A percentile compares a stretch with the other conserved stretches of the same genome.
Evolutionary conservation across 2,329 filamentous ascomycete genomes (phyloP).

Genomic region (Zasmidium cellare): DNA sequence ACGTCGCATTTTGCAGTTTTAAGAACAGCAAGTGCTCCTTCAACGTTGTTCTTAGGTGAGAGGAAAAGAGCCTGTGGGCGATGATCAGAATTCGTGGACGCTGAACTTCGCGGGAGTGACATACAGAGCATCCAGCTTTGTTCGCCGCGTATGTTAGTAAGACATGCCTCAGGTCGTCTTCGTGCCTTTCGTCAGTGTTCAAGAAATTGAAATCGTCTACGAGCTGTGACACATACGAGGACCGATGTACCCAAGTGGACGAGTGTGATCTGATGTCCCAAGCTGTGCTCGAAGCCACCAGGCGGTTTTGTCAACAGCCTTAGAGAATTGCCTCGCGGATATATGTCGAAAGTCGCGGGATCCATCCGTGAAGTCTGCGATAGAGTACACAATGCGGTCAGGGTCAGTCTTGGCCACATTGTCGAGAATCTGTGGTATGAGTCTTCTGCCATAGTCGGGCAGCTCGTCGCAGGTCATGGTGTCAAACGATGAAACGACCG

Average conservation of each 20-base stretch:
- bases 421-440: not conserved
- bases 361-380: not conserved
- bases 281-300: not conserved
- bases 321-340: not conserved
- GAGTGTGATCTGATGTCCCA: not conserved
- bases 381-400: not conserved
- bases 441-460: not conserved
- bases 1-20: slow-evolving; percentile 7
- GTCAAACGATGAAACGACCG: not conserved
- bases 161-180: not conserved
- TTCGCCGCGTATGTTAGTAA: not conserved
- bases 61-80: slow-evolving; percentile 6
- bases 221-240: not conserved
- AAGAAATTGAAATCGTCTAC: too few species aligned
- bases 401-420: not conserved
- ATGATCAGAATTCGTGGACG: not conserved
- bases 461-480: not conserved
- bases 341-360: not conserved
- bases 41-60: slow-evolving; percentile 11
- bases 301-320: not conserved
- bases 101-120: not conserved
- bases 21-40: slow-evolving; percentile 7
- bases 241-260: not conserved
- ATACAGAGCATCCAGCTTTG: not conserved
- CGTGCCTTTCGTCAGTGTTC: too few species aligned